Base-by-base conservation (phyloP, 192 early-diverging fungal genomes). In the Backusella macrospora region DNA sequence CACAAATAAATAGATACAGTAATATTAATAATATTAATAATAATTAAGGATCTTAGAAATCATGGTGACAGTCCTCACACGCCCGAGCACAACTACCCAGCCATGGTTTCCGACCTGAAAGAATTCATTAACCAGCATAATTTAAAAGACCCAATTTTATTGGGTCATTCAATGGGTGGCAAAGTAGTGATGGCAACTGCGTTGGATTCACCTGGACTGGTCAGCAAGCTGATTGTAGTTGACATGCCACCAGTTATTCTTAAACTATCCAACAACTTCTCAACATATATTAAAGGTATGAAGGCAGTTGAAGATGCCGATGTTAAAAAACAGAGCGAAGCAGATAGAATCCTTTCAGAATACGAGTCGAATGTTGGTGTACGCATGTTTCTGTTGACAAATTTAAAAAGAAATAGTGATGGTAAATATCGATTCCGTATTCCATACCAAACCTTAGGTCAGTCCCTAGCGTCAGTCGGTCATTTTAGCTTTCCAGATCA, bases 81-180 rank as follows among this genome's bases (percentile, higher is more conserved):
- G 26, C 26, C 69, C 0, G 80, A 81, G 0, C 92, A 94, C 75
- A 89, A 83, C 39, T 96, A 93, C 75, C 71, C 81, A n/a, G 74
- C 88, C 5, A 98, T 99, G 96, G 81, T 93, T 2, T 74, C 73
- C 6, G 97, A 99, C 69, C 79, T 99, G 13, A 77, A 78, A 12
- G 65, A 70, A n/a, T 96, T 97, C 52, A 77, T 95, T 44, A 65
- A 83, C 13, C 80, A 84, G 26, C 89, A 94, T 34, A 71, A 80
- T 5, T 55, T 95, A 14, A 76, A 86, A 13, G 71, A 73, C 2
- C 84, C 90, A 0, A 75, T 91, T 18, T 68, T 98, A 9, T 79
- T 98, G 65, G 97, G 96, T 12, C 97, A 99, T 72, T 95, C 94
- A 6, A 97, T 98, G 95, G 93, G 92, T 62, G 92, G 92, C 44